Base-by-base conservation (phyloP, 345 rosid genomes). In the Balakata baccata region DNA sequence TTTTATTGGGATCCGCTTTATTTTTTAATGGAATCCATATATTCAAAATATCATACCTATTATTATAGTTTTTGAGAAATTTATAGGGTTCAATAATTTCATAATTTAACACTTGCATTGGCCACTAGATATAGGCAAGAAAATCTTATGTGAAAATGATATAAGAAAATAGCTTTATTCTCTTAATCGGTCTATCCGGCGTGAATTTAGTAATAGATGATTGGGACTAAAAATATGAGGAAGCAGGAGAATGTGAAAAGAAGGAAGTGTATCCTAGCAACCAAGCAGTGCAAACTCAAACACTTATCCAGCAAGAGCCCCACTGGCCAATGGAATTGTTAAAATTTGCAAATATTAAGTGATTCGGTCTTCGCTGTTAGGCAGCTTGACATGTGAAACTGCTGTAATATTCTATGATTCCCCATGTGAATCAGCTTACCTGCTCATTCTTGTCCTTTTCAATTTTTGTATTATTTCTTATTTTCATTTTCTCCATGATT, bases 361-460 rank as follows among this genome's bases (percentile, higher is more conserved):
- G 17, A 46, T 52, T 70, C 43, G 20, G 74, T 58, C 47, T 68
- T 68, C 6, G 7, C 5, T 68, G 60, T 34, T 58, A 12, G 41
- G 68, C 16, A 62, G 79, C 64, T 52, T 75, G 81, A 81, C 87
- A 83, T 82, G 88, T 59, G 72, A 79, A 49, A 23, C 9, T 49
- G 20, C 71, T 34, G 78, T 65, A 57, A 69, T 65, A 51, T 23
- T 45, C 69, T 60, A 56, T 11, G 43, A 64, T 14, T 64, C 43
- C 76, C 90, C 90, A 87, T 83, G 90, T 87, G 87, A 72, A 77
- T 51, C 77, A 74, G 84, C 63, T 29, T 29, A 29, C 34, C 34
- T 29, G 34, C 34, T 75, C 81, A 70, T 64, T 62, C 69, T 54
- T 54, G 58, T 68, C 29, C 45, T 14, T 46, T 0, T 13, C 37